These are phyloP conservation scores for Phellopilus nigrolimitatus DNA, from an alignment of 1,284 basidiomycete species.

Conservation along the genomic window DNA sequence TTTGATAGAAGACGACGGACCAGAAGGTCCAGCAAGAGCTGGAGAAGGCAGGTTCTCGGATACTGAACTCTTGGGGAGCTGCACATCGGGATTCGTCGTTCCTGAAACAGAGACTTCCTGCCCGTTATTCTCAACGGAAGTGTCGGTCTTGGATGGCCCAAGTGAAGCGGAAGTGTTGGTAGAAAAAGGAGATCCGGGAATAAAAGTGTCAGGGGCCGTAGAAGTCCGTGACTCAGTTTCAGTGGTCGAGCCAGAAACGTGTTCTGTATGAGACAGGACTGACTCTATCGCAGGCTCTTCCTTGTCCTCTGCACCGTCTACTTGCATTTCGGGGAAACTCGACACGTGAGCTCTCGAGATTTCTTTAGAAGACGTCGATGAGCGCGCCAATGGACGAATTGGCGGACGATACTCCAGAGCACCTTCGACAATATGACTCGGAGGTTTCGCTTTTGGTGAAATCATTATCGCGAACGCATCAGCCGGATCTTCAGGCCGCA, in stretches of 20 bases:
- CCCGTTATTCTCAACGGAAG: conserved; percentile 15
- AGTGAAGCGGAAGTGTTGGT: conserved; percentile 54
- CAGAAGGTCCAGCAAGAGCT: conserved; percentile 24
- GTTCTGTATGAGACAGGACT: not conserved
- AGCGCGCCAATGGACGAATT: not conserved
- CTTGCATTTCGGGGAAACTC: not conserved
- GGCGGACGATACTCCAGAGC: conserved; percentile 7
- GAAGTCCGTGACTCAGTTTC: conserved; percentile 39
- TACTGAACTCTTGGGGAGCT: not conserved
- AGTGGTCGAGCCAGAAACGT: conserved; percentile 27
- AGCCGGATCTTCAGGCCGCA: conserved; percentile 15
- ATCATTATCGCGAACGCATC: conserved; percentile 19
- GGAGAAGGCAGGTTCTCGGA: conserved; percentile 28
- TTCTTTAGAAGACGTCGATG: not conserved
- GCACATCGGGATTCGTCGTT: conserved; percentile 17
- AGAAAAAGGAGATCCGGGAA: conserved; percentile 55
- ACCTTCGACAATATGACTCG: conserved; percentile 11
- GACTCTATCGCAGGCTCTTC: not conserved
- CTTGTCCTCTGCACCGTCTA: not conserved
- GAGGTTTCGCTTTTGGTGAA: conserved; percentile 18
- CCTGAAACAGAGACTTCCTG: conserved; percentile 10
- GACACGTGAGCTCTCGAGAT: not conserved
- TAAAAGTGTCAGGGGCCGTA: conserved; percentile 40
- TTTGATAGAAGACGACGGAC: conserved; percentile 39
- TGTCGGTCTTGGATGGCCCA: conserved; percentile 20